Evolutionary conservation across 805 yeast genomes (phyloP), one percentile per base, ranked within the genome.

Genomic region (Myxozyma neotropica): DNA sequence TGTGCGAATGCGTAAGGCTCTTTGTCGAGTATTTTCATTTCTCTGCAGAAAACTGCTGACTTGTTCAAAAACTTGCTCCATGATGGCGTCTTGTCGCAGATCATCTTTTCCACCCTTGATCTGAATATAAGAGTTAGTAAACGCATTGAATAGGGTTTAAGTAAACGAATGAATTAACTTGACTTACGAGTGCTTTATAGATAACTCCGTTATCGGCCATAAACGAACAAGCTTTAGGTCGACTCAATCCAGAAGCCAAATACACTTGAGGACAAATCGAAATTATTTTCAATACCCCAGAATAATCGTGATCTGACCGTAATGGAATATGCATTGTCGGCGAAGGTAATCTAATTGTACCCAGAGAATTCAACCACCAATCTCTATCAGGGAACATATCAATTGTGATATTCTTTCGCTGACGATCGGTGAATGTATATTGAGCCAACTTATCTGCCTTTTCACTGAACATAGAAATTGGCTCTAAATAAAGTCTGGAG

Each of bases 1-100:
- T 0, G 97, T 91, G 50, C 96, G 75, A 0, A 94, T 81, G 2
- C 81, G 76, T 58, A 93, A 74, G 1, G 77, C 73, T n/a, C 92
- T 72, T 52, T 75, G 78, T 26, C 84, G 71, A 0, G 93, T 78
- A 33, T 81, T 82, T 53, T 78, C 78, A 68, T 88, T 84, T 24
- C 75, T 75, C 10, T 67, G 71, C 56, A 93, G 78, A 38, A 90
- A 80, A 13, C 77, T 73, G 69, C 92, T 91, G 15, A 91, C 96
- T 68, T 91, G 89, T 21, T 81, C 87, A 72, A 95, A 94, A 1
- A 93, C 98, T 71, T 94, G 98, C 71, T 93, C 95, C 99, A 94
- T 95, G 57, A 94, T 89, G 0, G 96, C 88, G 74, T 94, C 99
- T 73, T 95, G 99, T 53, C 98, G 77, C 53, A 94, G 75, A 73